Conservation (phyloP, 2,329 filamentous ascomycete species). For the Alternaria metachromatica region DNA sequence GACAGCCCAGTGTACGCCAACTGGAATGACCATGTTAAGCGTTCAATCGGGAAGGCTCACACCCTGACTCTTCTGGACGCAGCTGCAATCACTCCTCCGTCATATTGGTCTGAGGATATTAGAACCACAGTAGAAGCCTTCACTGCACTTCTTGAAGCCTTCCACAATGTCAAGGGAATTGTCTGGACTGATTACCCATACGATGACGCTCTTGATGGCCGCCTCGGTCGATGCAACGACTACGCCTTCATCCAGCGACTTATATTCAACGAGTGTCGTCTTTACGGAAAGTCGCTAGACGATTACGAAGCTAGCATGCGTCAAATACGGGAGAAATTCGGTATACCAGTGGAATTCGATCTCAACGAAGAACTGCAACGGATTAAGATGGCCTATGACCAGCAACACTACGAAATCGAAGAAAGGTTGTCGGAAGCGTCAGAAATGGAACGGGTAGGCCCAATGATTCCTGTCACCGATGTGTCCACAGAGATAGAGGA, state of each 20-base stretch:
- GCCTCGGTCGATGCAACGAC: neutral
- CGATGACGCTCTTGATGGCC: neutral
- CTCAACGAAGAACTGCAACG: neutral
- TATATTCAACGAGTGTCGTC: neutral
- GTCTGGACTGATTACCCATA: neutral
- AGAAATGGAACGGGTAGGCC: neutral
- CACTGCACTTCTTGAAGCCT: neutral
- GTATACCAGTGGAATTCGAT: neutral
- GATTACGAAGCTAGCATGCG: neutral
- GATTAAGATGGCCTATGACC: neutral
- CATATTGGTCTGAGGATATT: neutral
- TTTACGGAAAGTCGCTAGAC: neutral
- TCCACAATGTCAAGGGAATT: neutral
- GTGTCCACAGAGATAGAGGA: neutral
- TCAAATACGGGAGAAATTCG: neutral
- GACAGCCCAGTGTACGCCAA: neutral
- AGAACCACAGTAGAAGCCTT: neutral
- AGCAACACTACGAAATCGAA: neutral
- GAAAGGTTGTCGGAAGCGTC: neutral
- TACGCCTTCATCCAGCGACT: neutral
- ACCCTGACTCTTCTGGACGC: neutral
- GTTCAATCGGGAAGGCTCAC: neutral
- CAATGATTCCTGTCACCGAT: neutral
- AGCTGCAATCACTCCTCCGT: neutral
- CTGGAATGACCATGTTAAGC: neutral